These are phyloP conservation scores for Decorospora gaudefroyi DNA, from an alignment of 2,329 filamentous ascomycete species.

Conservation along the genomic window DNA sequence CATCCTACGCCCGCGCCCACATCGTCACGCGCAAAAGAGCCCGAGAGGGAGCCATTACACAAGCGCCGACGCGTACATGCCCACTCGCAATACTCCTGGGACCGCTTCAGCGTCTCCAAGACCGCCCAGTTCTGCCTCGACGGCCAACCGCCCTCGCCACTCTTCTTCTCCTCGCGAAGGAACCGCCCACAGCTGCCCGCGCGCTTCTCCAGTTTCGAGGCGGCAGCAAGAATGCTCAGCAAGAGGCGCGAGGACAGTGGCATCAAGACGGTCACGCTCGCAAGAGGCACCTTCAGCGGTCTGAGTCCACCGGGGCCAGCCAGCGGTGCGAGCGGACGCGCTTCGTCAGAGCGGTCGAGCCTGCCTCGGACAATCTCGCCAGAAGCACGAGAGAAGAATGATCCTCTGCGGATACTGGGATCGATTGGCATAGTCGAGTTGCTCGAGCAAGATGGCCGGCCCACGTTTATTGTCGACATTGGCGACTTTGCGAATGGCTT, in stretches of 20 bases:
- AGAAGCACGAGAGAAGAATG: constrained; percentile 55
- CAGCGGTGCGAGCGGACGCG: constrained; percentile 61
- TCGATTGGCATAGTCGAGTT: constrained; percentile 72
- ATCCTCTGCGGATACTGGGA: constrained; percentile 62
- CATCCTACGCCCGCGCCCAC: constrained; percentile 1
- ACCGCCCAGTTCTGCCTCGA: constrained; percentile 21
- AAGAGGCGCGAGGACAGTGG: constrained; percentile 57
- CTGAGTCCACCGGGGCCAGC: constrained; percentile 44
- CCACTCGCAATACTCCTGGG: constrained; percentile 43
- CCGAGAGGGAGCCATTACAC: constrained; percentile 42
- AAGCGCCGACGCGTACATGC: constrained; percentile 40
- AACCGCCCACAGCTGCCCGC: constrained; percentile 52
- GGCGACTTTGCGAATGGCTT: constrained; percentile 61
- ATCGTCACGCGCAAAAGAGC: background rate
- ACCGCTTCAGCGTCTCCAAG: constrained; percentile 42
- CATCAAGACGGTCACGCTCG: constrained; percentile 58
- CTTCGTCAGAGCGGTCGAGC: constrained; percentile 59
- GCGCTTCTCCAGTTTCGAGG: constrained; percentile 62
- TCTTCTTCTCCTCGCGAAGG: constrained; percentile 57
- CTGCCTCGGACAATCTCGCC: constrained; percentile 57
- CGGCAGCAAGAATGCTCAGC: constrained; percentile 62
- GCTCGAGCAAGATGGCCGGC: constrained; percentile 74
- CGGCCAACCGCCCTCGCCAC: constrained; percentile 53
- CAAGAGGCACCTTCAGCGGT: constrained; percentile 52
- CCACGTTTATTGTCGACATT: constrained; percentile 75